Evolutionary conservation across 805 yeast species (phyloP).

Genomic region (Isabelozyma heimii): DNA sequence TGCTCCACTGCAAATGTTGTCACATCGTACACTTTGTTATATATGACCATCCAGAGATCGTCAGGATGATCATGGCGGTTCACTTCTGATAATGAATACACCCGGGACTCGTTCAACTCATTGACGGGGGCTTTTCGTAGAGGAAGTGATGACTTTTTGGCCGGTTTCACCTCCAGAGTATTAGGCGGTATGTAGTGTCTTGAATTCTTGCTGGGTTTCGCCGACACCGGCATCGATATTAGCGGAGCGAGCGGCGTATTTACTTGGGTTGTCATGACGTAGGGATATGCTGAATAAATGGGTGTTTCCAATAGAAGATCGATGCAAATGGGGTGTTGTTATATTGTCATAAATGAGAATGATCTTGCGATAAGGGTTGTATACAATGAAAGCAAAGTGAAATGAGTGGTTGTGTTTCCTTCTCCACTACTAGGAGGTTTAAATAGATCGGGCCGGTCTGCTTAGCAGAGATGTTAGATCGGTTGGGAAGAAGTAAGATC

Average conservation of each 20-base stretch:
- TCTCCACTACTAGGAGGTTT: too few relatives aligned
- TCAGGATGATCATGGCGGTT: conserved; percentile 70
- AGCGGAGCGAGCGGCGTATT: not conserved
- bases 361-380: too few relatives aligned
- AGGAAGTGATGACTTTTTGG: not conserved
- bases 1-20: conserved; percentile 71
- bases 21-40: conserved; percentile 77
- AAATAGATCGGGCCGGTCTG: too few relatives aligned
- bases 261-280: not conserved
- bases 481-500: too few relatives aligned
- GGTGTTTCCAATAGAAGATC: too few relatives aligned
- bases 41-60: conserved; percentile 81
- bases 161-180: not conserved
- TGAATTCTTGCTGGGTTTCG: not conserved
- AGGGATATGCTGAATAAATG: not conserved
- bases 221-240: not conserved
- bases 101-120: not conserved
- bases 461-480: too few relatives aligned
- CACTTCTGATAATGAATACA: conserved; percentile 46
- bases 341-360: too few relatives aligned
- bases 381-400: too few relatives aligned
- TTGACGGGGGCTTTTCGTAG: not conserved
- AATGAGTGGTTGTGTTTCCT: too few relatives aligned
- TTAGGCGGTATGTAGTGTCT: not conserved
- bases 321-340: too few relatives aligned